Base-by-base conservation (phyloP, 2,329 filamentous ascomycete genomes). In the Stagonosporopsis chrysanthemi region DNA sequence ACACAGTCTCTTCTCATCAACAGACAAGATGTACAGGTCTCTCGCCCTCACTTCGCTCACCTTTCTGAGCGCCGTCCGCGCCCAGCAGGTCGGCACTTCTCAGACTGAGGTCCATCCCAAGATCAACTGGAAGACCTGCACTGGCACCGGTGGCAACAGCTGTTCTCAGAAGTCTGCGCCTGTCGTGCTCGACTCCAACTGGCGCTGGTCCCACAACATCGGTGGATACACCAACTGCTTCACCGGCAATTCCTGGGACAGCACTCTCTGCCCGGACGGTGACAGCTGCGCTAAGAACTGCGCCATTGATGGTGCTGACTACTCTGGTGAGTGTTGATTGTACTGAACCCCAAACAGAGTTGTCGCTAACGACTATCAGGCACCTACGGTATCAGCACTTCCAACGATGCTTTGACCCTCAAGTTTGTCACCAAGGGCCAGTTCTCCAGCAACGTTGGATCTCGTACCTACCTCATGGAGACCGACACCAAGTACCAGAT, bases 401-500 rank as follows among this genome's bases (percentile, higher is more conserved):
- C 77, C 67, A 81, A 80, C 65, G 79, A 79, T 68, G 74, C 80
- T 56, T 76, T 88, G 63, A 83, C 76, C 66, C 77, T 87, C 61
- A 82, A 82, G 72, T 86, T 87, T 64, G 83, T 86, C 62, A 86
- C 83, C 60, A 78, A 83, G 66, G 77, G 79, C 65, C 63, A 68
- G 23, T 79, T 78, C 72, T 75, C 71, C 24, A 75, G 65, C 61
- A 79, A 79, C 64, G 68, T 79, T 42, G 77, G 77, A 49, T 77
- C 75, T 38, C 77, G 77, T 59, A 75, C 75, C 60, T 79, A 79
- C 67, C 68, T 79, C 51, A 75, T 79, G 73, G 76, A 76, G 63
- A 59, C 55, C 53, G 75, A 76, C 57, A 71, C 60, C 64, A 77
- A 76, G 66, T 78, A 78, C 67, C 70, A 78, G 65, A 75, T 77